Conservation (phyloP, 306 rosid genomes). For the Cucumis melo region DNA sequence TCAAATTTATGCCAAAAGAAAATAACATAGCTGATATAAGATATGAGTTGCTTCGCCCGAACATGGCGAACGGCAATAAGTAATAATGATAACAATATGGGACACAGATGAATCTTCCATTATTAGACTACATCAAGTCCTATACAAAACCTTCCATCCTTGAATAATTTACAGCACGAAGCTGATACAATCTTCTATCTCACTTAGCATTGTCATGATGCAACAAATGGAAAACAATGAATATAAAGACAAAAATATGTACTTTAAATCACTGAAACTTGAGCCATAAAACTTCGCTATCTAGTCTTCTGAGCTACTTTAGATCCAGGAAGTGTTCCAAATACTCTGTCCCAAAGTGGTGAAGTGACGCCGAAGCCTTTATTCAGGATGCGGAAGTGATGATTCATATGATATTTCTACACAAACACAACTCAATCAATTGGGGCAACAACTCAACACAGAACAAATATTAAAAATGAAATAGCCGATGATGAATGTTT, state of each 20-base stretch:
- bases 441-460: not conserved
- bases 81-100: not conserved
- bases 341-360: conserved; percentile 69
- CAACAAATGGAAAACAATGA: not conserved
- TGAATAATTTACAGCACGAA: not conserved
- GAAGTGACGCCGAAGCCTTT: conserved; percentile 93
- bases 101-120: not conserved
- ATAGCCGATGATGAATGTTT: not conserved
- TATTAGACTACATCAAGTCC: not conserved
- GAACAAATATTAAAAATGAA: not conserved
- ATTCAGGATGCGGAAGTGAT: conserved; percentile 76
- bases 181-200: not conserved
- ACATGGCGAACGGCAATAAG: not conserved
- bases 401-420: conserved; percentile 90
- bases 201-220: not conserved
- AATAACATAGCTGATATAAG: not conserved
- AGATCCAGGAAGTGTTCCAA: conserved; percentile 73
- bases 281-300: conserved; percentile 20
- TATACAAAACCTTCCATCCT: not conserved
- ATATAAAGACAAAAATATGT: not conserved
- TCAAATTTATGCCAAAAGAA: not conserved
- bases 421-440: not conserved
- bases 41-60: not conserved
- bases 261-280: conserved; percentile 11
- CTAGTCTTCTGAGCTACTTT: conserved; percentile 35